Base-by-base conservation (phyloP, 257 asterid species). In the Verbascum thapsus region DNA sequence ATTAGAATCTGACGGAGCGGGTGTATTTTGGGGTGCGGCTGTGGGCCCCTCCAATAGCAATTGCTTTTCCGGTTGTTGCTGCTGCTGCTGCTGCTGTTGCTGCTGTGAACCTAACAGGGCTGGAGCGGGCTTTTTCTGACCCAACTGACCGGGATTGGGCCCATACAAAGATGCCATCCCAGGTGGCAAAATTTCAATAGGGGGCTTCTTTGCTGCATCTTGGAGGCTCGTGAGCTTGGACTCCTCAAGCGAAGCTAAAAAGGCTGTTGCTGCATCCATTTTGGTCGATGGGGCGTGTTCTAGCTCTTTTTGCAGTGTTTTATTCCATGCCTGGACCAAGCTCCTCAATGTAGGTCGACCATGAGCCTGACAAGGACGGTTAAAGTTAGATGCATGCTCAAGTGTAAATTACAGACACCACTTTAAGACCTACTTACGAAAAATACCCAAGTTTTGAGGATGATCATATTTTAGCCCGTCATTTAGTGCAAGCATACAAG, bases 111-210 rank as follows among this genome's bases (percentile, higher is more conserved):
- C 78, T 57, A 53, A 78, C 37, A 78, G 63, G 23, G 82, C 64
- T 43, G 81, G 83, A 64, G 58, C 79, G 3, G 83, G 80, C 69
- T 87, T 87, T 19, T 81, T 76, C 58, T 61, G 85, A 68, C 84
- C 94, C 22, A 81, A 73, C 68, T 87, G 97, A 49, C 96, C 96
- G 0, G 95, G 99, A 78, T 83, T 94, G 10, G 96, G 99, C 59
- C 99, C 97, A 30, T 87, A 94, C 32, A 94, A 63, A 55, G 99
- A 80, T 37, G 96, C 95, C 99, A 94, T 90, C 30, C 98, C 97
- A 0, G 96, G 95, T 34, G 99, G 97, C 18, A 94, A 81, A 69
- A 90, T 91, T 79, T 91, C 98, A 26, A 94, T 81, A 17, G 96
- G 96, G 15, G 97, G 96, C 73, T 89, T 94, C 81, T 83, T 94